A percentile compares a stretch with the other conserved stretches of the same genome.
These are phyloP conservation scores for Emericellopsis atlantica DNA, from an alignment of 2,329 filamentous ascomycete species.

Conservation along the genomic window DNA sequence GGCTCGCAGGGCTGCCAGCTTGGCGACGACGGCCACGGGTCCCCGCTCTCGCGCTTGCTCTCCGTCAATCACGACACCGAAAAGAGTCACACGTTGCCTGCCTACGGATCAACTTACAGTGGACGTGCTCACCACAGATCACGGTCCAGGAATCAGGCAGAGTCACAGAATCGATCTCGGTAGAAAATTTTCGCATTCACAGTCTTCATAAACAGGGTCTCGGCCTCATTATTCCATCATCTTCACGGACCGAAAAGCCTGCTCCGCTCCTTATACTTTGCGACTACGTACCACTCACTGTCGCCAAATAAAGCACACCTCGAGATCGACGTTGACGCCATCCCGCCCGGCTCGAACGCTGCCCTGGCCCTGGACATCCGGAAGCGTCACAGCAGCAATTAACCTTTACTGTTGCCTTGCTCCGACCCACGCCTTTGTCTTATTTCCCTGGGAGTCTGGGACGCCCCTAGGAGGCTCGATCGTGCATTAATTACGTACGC, in stretches of 20 bases:
- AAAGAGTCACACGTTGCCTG: neutral
- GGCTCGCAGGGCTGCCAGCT: too few species aligned
- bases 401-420: neutral
- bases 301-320: neutral
- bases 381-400: neutral
- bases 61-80: neutral
- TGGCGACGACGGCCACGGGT: too few species aligned
- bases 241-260: neutral
- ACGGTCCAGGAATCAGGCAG: neutral
- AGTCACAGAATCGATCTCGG: neutral
- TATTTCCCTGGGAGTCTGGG: too few species aligned
- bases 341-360: neutral
- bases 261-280: neutral
- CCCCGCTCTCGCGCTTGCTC: too few species aligned
- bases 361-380: neutral
- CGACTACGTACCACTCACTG: neutral
- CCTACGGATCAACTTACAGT: too few species aligned
- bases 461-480: neutral
- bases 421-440: neutral
- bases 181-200: neutral
- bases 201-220: neutral
- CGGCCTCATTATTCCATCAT: neutral
- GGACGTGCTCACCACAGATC: neutral
- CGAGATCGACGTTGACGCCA: neutral
- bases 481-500: neutral